These are phyloP conservation scores for Colletotrichum sp. DNA, from an alignment of 2,329 filamentous ascomycete species.

Conservation along the genomic window DNA sequence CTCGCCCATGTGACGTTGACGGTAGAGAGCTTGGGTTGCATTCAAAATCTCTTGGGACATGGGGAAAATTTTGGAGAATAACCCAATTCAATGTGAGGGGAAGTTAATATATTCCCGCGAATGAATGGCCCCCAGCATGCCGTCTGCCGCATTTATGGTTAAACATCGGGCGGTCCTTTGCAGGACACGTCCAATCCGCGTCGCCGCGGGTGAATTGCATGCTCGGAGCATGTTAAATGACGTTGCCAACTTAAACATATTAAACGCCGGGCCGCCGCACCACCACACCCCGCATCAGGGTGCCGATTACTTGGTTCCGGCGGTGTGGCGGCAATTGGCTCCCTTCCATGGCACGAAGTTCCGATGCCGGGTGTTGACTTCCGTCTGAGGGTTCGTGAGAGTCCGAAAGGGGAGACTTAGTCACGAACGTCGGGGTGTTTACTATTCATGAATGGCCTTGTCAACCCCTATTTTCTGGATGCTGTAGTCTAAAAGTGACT, in stretches of 20 bases:
- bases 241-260: background rate
- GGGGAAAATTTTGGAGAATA: background rate
- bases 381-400: background rate
- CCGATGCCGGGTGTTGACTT: background rate
- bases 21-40: background rate
- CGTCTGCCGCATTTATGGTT: background rate
- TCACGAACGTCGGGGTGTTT: background rate
- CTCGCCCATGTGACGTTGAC: background rate
- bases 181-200: background rate
- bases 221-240: background rate
- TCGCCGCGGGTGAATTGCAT: background rate
- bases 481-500: background rate
- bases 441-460: background rate
- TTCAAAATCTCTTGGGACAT: conserved; percentile 9
- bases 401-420: background rate
- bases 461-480: background rate
- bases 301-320: conserved; percentile 2
- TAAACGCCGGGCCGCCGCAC: background rate
- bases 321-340: background rate
- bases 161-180: background rate
- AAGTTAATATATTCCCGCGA: background rate
- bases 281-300: conserved; percentile 9
- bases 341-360: background rate
- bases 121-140: background rate
- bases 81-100: background rate